Evolutionary conservation across 2,329 filamentous ascomycete species (phyloP), one percentile per base, ranked within the genome.

Genomic region (Fusarium virguliforme): DNA sequence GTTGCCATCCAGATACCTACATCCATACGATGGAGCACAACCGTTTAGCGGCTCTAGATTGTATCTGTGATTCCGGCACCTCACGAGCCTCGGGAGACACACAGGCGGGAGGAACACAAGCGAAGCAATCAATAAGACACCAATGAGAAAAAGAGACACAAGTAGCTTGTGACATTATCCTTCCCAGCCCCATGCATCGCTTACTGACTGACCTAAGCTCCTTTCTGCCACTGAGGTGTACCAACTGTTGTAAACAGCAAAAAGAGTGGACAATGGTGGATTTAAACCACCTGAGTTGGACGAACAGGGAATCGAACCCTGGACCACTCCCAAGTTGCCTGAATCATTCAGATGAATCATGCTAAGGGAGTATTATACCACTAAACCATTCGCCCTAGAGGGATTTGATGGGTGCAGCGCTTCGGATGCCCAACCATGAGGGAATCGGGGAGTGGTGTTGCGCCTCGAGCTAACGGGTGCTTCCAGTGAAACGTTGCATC

Each of bases 351-450:
- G 15, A 58, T 28, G 62, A 69, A 62, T 46, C 34, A 32, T 70
- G 67, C 67, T 70, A 70, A 70, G 67, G 67, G 67, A 70, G 66
- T 70, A 70, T 70, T 70, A 70, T 70, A 70, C 67, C 67, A 70
- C 67, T 70, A 70, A 70, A 70, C 67, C 67, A 70, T 70, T 70
- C 67, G 67, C 67, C 67, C 67, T 50, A 26, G 10, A 50, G 46
- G 46, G 46, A 30, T 30, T 50, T 50, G 26, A 50, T 50, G 46
- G 26, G 46, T 30, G 26, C 26, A 30, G 26, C 15, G 6, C 2
- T 30, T 30, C 46, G 26, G 46, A 50, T 50, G 46, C 46, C 24
- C 46, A 13, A 26, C 46, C 46, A 50, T 50, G 46, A 50, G 46
- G 26, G 26, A 26, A 50, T 18, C 26, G 7, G 30, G 7, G 30